phyloP scores from a whole-genome alignment of 164 flowering plant species.

The Stephania japonica region DNA sequence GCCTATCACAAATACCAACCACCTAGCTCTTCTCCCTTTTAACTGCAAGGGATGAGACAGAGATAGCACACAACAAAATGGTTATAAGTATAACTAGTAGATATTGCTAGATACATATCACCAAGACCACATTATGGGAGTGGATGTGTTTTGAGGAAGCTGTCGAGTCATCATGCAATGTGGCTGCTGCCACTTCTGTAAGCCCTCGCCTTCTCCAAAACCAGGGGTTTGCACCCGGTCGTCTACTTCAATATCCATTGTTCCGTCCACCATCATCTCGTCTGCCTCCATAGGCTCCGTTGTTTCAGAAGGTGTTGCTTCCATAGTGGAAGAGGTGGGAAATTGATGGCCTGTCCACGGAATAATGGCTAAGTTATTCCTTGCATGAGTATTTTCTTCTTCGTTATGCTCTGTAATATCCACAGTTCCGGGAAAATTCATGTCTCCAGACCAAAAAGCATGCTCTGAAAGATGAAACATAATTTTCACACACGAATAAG shows the following conservation, averaged over 20 bases:
- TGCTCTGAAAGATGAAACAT: slow-evolving; percentile 26
- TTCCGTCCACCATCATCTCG: slow-evolving; percentile 19
- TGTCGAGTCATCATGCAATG: slow-evolving; percentile 66
- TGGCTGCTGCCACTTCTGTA: slow-evolving; percentile 49
- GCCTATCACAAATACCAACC: background rate
- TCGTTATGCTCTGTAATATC: slow-evolving; percentile 15
- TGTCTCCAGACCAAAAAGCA: slow-evolving; percentile 23
- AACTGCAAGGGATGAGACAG: background rate
- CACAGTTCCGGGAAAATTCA: slow-evolving; percentile 4
- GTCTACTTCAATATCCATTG: slow-evolving; percentile 51
- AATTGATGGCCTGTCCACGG: slow-evolving; percentile 51
- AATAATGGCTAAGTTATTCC: slow-evolving; percentile 43
- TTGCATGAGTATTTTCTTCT: background rate
- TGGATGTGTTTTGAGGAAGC: slow-evolving; percentile 34
- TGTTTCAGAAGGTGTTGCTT: background rate
- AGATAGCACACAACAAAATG: background rate
- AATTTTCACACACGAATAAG: background rate
- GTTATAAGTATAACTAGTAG: background rate
- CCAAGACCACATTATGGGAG: slow-evolving; percentile 51
- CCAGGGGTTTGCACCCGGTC: background rate
- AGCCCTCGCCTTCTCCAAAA: slow-evolving; percentile 16
- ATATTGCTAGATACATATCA: slow-evolving; percentile 1
- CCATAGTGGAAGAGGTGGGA: slow-evolving; percentile 11
- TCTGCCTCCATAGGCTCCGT: slow-evolving; percentile 53
- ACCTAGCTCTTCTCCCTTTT: background rate